phyloP scores from a whole-genome alignment of 2,329 filamentous ascomycete genomes.

The Exserohilum rostratum region DNA sequence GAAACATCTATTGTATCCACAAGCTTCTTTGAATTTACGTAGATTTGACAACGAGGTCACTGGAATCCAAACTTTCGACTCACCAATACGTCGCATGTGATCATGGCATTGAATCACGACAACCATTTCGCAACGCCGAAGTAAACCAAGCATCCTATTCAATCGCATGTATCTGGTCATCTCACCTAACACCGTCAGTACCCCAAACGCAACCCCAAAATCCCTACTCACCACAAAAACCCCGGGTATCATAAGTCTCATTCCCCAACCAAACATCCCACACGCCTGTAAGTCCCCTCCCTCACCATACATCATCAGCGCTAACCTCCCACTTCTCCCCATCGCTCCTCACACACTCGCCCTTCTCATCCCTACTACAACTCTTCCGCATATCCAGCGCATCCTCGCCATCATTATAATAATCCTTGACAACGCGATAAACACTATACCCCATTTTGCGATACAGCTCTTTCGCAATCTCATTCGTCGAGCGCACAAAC shows the following conservation, averaged over 20 bases:
- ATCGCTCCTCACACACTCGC: slow-evolving; percentile 77
- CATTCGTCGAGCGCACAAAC: slow-evolving; percentile 88
- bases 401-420: slow-evolving; percentile 95
- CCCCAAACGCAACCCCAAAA: background rate
- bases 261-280: too few species aligned
- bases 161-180: background rate
- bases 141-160: background rate
- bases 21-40: too few species aligned
- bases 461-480: slow-evolving; percentile 86
- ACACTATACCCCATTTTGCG: slow-evolving; percentile 88
- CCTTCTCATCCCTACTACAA: slow-evolving; percentile 77
- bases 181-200: background rate
- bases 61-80: too few species aligned
- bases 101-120: too few species aligned
- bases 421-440: slow-evolving; percentile 85
- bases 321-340: slow-evolving; percentile 79
- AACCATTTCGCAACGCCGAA: background rate
- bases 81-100: too few species aligned
- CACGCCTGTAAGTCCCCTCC: background rate
- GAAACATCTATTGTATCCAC: too few species aligned
- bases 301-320: slow-evolving; percentile 83
- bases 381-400: slow-evolving; percentile 97
- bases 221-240: background rate
- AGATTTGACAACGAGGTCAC: too few species aligned
- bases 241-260: background rate